A percentile compares a stretch with the other conserved stretches of the same genome.
Conservation (phyloP, 495 filamentous ascomycete genomes). For the Corynascus novoguineensis region DNA sequence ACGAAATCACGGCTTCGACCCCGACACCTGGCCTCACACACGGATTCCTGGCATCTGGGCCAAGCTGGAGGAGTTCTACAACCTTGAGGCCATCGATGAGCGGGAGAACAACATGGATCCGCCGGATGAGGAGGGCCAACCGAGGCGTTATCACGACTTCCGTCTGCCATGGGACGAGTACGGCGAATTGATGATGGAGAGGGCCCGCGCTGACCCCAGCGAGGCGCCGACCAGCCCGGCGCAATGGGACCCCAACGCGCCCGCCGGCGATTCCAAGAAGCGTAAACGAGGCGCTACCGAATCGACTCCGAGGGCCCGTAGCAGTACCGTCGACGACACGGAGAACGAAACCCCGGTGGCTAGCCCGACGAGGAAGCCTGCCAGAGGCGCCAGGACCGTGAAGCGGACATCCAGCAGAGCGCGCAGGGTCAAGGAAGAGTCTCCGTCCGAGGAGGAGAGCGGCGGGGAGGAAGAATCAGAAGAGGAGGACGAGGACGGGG, state of each 20-base stretch:
- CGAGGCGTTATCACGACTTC: slow-evolving; percentile 60
- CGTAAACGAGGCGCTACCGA: slow-evolving; percentile 41
- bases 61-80: slow-evolving; percentile 78
- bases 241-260: slow-evolving; percentile 41
- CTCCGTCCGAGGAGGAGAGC: slow-evolving; percentile 63
- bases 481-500: slow-evolving; percentile 35
- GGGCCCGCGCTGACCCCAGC: slow-evolving; percentile 54
- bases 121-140: slow-evolving; percentile 51
- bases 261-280: slow-evolving; percentile 35
- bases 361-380: slow-evolving; percentile 31
- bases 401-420: slow-evolving; percentile 40
- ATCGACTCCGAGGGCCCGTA: slow-evolving; percentile 37
- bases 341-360: slow-evolving; percentile 40
- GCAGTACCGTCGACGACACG: slow-evolving; percentile 52
- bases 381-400: slow-evolving; percentile 33
- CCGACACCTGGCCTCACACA: slow-evolving; percentile 64
- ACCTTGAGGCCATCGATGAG: slow-evolving; percentile 83
- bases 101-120: slow-evolving; percentile 66
- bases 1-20: slow-evolving; percentile 78
- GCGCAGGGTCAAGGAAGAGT: slow-evolving; percentile 37
- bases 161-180: slow-evolving; percentile 72
- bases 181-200: slow-evolving; percentile 65
- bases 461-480: slow-evolving; percentile 53
- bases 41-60: slow-evolving; percentile 85
- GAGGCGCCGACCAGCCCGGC: slow-evolving; percentile 52